Base-by-base conservation (phyloP, 345 rosid genomes). In the Melastoma malabathricum region DNA sequence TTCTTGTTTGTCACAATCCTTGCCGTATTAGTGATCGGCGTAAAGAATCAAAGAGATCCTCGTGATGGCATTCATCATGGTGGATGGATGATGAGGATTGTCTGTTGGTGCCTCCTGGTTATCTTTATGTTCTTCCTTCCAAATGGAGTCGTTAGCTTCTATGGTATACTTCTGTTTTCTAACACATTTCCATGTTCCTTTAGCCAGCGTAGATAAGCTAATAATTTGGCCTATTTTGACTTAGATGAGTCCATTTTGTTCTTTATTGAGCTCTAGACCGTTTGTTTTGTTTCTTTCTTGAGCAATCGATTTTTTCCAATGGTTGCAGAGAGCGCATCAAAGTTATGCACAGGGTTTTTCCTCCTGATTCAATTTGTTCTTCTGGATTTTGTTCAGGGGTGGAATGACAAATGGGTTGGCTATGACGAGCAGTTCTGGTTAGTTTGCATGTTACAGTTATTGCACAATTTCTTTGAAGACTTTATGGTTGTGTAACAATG, bases 341-440 rank as follows among this genome's bases (percentile, higher is more conserved):
- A 85, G 76, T 93, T 93, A 50, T 95, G 99, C 58, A 80, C 97
- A 17, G 99, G 99, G 17, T 66, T 93, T 67, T 93, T 93, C 49
- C 99, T 93, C 66, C 93, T 93, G 56, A 84, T 88, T 55, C 97
- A 93, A 78, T 97, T 93, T 72, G 97, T 93, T 78, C 70, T 93
- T 65, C 76, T 88, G 81, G 99, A 93, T 68, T 93, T 93, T 58
- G 97, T 93, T 69, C 97, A 81, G 59, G 88, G 95, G 50, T 93
- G 99, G 99, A 93, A 93, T 81, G 97, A 93, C 69, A 88, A 80
- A 49, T 93, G 97, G 97, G 95, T 85, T 68, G 92, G 89, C 68
- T 93, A 93, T 41, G 83, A 79, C 20, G 95, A 93, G 68, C 90
- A 83, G 76, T 93, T 93, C 74, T 93, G 99, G 99, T 93, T 58